phyloP scores from a whole-genome alignment of 2,329 filamentous ascomycete genomes.

The Fusarium irregulare region DNA sequence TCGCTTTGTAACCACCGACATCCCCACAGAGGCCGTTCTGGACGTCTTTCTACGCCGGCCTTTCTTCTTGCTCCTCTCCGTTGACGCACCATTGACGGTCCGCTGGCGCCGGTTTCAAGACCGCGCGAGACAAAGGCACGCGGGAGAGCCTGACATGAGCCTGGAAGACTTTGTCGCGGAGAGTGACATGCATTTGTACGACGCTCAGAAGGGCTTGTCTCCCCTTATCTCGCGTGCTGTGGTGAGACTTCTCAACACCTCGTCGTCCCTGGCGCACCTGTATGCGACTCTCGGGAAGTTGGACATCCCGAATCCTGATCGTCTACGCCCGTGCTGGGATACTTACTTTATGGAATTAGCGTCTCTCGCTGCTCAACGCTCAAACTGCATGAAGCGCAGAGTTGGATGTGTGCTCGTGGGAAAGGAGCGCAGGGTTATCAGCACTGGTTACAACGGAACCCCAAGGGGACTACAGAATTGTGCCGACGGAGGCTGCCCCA shows the following conservation, averaged over 20 bases:
- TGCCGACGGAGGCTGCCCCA: slow-evolving; percentile 87
- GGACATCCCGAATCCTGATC: slow-evolving; percentile 80
- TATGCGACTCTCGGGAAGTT: slow-evolving; percentile 78
- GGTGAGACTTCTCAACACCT: slow-evolving; percentile 87
- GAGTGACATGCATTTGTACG: slow-evolving; percentile 82
- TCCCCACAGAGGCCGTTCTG: slow-evolving; percentile 77
- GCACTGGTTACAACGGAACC: slow-evolving; percentile 98
- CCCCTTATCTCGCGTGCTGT: slow-evolving; percentile 84
- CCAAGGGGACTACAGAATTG: slow-evolving; percentile 90
- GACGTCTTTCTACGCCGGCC: slow-evolving; percentile 82
- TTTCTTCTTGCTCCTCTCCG: slow-evolving; percentile 91
- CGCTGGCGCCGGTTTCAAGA: slow-evolving; percentile 82
- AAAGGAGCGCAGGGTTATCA: slow-evolving; percentile 85
- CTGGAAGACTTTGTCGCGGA: slow-evolving; percentile 68
- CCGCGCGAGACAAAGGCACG: slow-evolving; percentile 37
- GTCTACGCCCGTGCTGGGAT: slow-evolving; percentile 92
- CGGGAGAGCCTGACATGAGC: slow-evolving; percentile 47
- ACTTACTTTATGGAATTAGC: slow-evolving; percentile 99
- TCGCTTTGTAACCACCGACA: slow-evolving; percentile 87
- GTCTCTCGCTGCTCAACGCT: slow-evolving; percentile 86
- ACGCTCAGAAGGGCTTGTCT: slow-evolving; percentile 71
- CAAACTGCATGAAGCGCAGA: slow-evolving; percentile 98
- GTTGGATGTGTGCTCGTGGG: slow-evolving; percentile 93
- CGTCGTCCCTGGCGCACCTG: slow-evolving; percentile 75
- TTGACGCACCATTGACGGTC: slow-evolving; percentile 87